Percentiles rank a stretch among this genome's conserved stretches.
Conservation (phyloP, 805 yeast species). For the Lipomyces orientalis region DNA sequence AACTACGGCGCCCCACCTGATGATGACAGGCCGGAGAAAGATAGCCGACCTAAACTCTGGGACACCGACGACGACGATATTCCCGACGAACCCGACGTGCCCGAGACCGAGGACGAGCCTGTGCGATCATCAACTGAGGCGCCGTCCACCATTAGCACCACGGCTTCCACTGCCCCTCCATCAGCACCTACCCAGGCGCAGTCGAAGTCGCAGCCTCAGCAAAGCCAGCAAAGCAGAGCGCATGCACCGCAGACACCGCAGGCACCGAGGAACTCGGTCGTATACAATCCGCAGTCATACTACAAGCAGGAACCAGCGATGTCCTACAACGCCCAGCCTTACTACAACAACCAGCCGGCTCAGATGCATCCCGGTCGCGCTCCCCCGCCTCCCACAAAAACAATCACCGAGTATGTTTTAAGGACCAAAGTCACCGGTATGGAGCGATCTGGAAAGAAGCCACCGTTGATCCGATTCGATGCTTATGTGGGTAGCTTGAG, state of each 20-base stretch:
- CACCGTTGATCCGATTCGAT: slow-evolving; percentile 80
- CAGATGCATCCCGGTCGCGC: slow-evolving; percentile 10
- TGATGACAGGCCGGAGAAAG: slow-evolving; percentile 15
- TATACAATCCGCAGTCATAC: slow-evolving; percentile 17
- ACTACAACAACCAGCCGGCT: slow-evolving; percentile 18
- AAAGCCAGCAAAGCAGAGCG: not conserved
- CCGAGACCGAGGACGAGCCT: slow-evolving; percentile 5
- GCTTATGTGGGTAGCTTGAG: slow-evolving; percentile 47
- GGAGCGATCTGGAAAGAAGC: slow-evolving; percentile 74
- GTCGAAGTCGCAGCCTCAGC: not conserved
- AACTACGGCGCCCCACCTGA: not conserved
- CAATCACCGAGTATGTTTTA: slow-evolving; percentile 50
- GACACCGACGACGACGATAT: slow-evolving; percentile 27
- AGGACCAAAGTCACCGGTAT: slow-evolving; percentile 58
- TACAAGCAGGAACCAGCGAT: slow-evolving; percentile 22
- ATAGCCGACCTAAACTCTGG: slow-evolving; percentile 28
- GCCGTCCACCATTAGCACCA: not conserved
- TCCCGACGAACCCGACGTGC: slow-evolving; percentile 6
- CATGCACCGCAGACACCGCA: not conserved
- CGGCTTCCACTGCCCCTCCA: not conserved
- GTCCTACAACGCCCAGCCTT: slow-evolving; percentile 16
- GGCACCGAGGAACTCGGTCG: not conserved
- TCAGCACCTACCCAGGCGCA: not conserved
- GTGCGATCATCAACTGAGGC: not conserved
- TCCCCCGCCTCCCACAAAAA: slow-evolving; percentile 22